Conservation (phyloP, 1,284 basidiomycete species). For the Malassezia cuniculi region DNA sequence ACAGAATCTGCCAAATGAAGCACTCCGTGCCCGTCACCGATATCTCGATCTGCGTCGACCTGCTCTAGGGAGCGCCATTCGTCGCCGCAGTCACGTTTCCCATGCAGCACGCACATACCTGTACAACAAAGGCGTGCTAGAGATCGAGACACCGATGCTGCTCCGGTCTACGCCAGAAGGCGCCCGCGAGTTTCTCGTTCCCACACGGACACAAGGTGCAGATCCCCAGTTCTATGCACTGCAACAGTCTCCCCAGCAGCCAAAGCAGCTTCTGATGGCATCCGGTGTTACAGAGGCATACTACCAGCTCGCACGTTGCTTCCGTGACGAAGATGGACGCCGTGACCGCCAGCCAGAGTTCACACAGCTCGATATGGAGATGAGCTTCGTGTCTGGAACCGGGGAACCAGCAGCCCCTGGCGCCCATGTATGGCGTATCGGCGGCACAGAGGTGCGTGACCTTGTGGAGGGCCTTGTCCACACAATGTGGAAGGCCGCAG, state of each 20-base stretch:
- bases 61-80: slow-evolving; percentile 62
- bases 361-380: slow-evolving; percentile 89
- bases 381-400: slow-evolving; percentile 74
- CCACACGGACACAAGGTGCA: slow-evolving; percentile 52
- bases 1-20: slow-evolving; percentile 61
- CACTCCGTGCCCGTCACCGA: slow-evolving; percentile 67
- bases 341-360: slow-evolving; percentile 93
- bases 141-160: slow-evolving; percentile 86
- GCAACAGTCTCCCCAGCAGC: slow-evolving; percentile 87
- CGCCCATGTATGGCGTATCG: slow-evolving; percentile 57
- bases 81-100: slow-evolving; percentile 64
- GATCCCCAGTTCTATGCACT: slow-evolving; percentile 70
- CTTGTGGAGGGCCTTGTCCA: slow-evolving; percentile 28
- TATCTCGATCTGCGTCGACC: slow-evolving; percentile 74
- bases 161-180: slow-evolving; percentile 86
- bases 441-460: slow-evolving; percentile 30
- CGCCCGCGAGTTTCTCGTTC: slow-evolving; percentile 84
- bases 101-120: slow-evolving; percentile 63
- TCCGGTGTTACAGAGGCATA: slow-evolving; percentile 81
- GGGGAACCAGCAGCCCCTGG: slow-evolving; percentile 5
- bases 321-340: slow-evolving; percentile 84
- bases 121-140: slow-evolving; percentile 54
- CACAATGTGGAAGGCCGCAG: slow-evolving; percentile 56
- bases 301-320: slow-evolving; percentile 83
- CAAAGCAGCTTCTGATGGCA: slow-evolving; percentile 81